Base-by-base conservation (phyloP, 1,284 basidiomycete genomes). In the Laetiporus sulphureus region DNA sequence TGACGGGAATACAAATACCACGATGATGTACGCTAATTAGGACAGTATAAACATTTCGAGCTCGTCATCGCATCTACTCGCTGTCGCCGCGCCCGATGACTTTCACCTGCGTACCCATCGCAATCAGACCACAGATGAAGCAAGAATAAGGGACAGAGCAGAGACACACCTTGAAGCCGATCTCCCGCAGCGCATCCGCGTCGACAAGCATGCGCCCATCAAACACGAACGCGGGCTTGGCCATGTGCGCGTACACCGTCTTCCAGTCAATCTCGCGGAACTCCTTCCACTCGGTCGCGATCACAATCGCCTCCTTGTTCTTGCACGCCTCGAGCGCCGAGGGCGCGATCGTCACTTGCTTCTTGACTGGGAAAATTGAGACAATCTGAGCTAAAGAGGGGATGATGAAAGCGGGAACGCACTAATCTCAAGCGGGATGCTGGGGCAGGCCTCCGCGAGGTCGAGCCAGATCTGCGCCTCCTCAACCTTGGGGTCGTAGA, bases 261-360 rank as follows among this genome's bases (percentile, higher is more conserved):
- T 77, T 64, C 95, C 95, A 99, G 67, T 96, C 83, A 52, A 98
- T 86, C 32, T 82, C 75, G 57, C 77, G 77, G 75, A 99, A 99
- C 68, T 98, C 92, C 64, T 88, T 90, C 93, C 92, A 94, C 66
- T 95, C 92, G 7, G 92, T 95, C 12, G 85, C 86, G 59, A 97
- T 80, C 40, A 97, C 89, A 50, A 98, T 81, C 2, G 91, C 95
- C 65, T 97, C 94, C 40, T 91, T 86, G 48, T 83, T 73, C 61
- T 77, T 77, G 71, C 91, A 95, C 4, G 95, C 95, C 52, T 93
- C 91, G 46, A 89, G 66, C 3, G 91, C 91, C 8, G 81, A 83
- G 32, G 67, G 57, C 50, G 68, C 79, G 62, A 99, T 83, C 15
- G 72, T 86, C 39, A 98, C 84, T 58, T 91, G 83, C 65, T 91